Percentiles rank a stretch among this genome's conserved stretches.
Evolutionary conservation across 495 filamentous ascomycete genomes (phyloP).

Genomic region (Penicillium nucicola): DNA sequence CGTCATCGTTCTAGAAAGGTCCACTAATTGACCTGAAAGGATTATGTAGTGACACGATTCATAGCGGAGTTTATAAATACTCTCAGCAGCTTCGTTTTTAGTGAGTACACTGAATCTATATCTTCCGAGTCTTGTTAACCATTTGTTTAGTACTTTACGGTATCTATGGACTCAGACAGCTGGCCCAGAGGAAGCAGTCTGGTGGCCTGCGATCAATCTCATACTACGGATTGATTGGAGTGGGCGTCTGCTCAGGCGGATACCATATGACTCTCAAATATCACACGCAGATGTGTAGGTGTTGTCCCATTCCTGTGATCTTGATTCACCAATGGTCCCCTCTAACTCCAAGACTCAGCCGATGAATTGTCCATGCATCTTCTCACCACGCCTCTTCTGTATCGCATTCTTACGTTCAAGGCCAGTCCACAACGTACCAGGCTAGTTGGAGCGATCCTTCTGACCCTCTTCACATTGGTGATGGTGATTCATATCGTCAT

Average conservation of each 20-base stretch:
- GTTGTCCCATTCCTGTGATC: neutral
- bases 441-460: slow-evolving; percentile 15
- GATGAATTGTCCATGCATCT: slow-evolving; percentile 36
- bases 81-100: slow-evolving; percentile 26
- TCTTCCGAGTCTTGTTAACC: neutral
- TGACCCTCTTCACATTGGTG: slow-evolving; percentile 18
- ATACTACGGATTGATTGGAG: slow-evolving; percentile 30
- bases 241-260: slow-evolving; percentile 28
- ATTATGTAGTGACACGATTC: slow-evolving; percentile 31
- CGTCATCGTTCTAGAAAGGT: neutral
- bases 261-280: slow-evolving; percentile 37
- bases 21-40: slow-evolving; percentile 11
- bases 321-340: neutral
- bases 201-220: slow-evolving; percentile 20
- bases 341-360: slow-evolving; percentile 1
- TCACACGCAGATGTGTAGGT: slow-evolving; percentile 34
- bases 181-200: slow-evolving; percentile 11
- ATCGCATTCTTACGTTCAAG: slow-evolving; percentile 27
- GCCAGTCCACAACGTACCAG: slow-evolving; percentile 12
- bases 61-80: slow-evolving; percentile 37
- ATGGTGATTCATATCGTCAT: slow-evolving; percentile 32
- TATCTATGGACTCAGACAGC: slow-evolving; percentile 22
- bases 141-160: slow-evolving; percentile 20
- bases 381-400: slow-evolving; percentile 31
- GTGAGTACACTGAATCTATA: slow-evolving; percentile 9